Evolutionary conservation across 305 asterid species (phyloP), one percentile per base, ranked within the genome.

Genomic region (Fraxinus platypoda): DNA sequence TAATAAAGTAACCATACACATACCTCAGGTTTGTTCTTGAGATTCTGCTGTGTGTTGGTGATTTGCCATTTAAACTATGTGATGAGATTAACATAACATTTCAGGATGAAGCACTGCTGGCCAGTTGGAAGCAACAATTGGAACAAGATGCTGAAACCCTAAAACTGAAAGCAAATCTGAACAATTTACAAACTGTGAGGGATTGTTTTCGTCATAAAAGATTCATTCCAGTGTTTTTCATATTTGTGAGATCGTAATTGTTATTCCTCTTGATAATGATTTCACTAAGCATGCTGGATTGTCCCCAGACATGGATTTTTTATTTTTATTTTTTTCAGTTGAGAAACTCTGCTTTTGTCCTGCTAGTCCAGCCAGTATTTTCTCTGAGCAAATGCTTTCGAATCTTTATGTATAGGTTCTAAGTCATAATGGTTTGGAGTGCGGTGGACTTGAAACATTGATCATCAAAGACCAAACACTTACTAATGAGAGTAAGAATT

Each of bases 91-190:
- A 66, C 82, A 72, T 71, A 8, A 41, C 78, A 72, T 84, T 89
- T 75, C 90, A 91, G 97, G 97, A 92, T 75, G 97, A 92, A 83
- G 87, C 85, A 13, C 93, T 91, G 71, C 88, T 90, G 79, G 89
- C 85, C 85, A 88, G 91, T 87, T 92, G 94, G 97, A 92, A 90
- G 90, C 91, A 90, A 78, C 97, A 89, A 66, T 85, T 92, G 89
- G 94, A 92, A 31, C 88, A 87, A 83, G 97, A 92, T 86, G 86
- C 95, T 72, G 95, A 92, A 84, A 91, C 92, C 82, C 83, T 92
- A 77, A 92, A 92, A 85, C 86, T 89, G 83, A 92, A 91, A 85
- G 92, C 92, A 81, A 91, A 92, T 85, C 81, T 93, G 78, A 82
- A 91, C 87, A 90, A 90, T 81, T 85, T 93, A 85, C 91, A 89